Evolutionary conservation across 345 rosid species (phyloP).

Genomic region (Microthlaspi erraticum): DNA sequence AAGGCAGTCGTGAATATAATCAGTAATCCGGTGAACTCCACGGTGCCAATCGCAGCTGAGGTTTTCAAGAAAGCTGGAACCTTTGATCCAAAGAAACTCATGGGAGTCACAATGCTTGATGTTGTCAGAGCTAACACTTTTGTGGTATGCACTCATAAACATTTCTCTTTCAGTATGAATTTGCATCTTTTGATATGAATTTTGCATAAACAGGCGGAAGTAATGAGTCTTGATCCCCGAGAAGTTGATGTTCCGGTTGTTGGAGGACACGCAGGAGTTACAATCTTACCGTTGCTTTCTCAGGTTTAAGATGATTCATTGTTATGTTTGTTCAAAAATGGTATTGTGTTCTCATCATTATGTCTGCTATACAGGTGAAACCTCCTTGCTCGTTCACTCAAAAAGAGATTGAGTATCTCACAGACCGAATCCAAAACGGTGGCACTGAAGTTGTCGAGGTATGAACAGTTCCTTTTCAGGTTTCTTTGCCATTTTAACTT

Average conservation of each 20-base stretch:
- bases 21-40: conserved; percentile 96
- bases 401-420: conserved; percentile 80
- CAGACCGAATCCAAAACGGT: conserved; percentile 94
- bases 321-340: neutral
- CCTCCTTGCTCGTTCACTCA: conserved; percentile 81
- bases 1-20: conserved; percentile 83
- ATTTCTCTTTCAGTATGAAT: neutral
- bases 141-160: conserved; percentile 62
- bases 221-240: conserved; percentile 80
- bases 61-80: conserved; percentile 92
- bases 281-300: conserved; percentile 78
- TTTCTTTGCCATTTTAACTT: neutral
- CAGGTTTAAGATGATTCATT: conserved; percentile 54
- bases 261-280: conserved; percentile 87
- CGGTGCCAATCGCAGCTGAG: conserved; percentile 94
- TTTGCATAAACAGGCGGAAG: conserved; percentile 59
- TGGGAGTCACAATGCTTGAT: conserved; percentile 98
- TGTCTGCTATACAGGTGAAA: conserved; percentile 60
- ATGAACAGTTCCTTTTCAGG: conserved; percentile 1
- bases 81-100: conserved; percentile 79
- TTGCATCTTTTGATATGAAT: too few species aligned
- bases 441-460: conserved; percentile 99
- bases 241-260: conserved; percentile 81
- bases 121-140: conserved; percentile 97
- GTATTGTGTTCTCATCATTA: neutral